A percentile compares a stretch with the other conserved stretches of the same genome.
Conservation (phyloP, 2,329 filamentous ascomycete species). For the Ramularia collo-cygni region DNA sequence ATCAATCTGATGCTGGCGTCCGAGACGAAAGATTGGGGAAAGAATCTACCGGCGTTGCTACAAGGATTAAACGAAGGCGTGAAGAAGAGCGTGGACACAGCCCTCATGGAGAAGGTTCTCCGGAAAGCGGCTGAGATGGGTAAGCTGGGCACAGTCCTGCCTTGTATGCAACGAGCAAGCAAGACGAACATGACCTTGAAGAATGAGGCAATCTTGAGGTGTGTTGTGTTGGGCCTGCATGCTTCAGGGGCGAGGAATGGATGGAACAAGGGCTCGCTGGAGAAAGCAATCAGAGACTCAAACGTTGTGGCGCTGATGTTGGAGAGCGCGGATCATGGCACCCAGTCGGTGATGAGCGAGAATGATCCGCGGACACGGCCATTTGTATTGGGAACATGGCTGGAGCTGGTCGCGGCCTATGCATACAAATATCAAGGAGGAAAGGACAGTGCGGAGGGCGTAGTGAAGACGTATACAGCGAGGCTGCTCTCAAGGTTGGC, state of each 20-base stretch:
- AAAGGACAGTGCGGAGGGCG: slow-evolving; percentile 29
- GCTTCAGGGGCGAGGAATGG: slow-evolving; percentile 26
- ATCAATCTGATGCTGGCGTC: slow-evolving; percentile 25
- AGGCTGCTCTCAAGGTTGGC: slow-evolving; percentile 32
- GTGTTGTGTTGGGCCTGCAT: slow-evolving; percentile 32
- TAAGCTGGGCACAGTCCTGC: slow-evolving; percentile 26
- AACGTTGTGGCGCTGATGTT: slow-evolving; percentile 36
- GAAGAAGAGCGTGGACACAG: slow-evolving; percentile 13
- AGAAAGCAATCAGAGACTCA: slow-evolving; percentile 33
- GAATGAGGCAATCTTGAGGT: slow-evolving; percentile 25
- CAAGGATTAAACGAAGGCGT: slow-evolving; percentile 26
- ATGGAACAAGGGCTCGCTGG: slow-evolving; percentile 34
- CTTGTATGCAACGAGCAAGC: slow-evolving; percentile 27
- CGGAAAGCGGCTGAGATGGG: slow-evolving; percentile 26
- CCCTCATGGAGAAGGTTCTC: slow-evolving; percentile 29
- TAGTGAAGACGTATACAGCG: slow-evolving; percentile 35
- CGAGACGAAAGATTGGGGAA: slow-evolving; percentile 27
- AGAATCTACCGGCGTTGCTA: slow-evolving; percentile 29
- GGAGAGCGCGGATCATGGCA: slow-evolving; percentile 36
- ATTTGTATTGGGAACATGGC: slow-evolving; percentile 35
- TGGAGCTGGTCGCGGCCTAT: slow-evolving; percentile 38
- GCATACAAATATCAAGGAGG: slow-evolving; percentile 30
- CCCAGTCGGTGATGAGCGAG: slow-evolving; percentile 13
- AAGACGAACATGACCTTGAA: slow-evolving; percentile 31
- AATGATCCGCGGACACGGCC: slow-evolving; percentile 31